Evolutionary conservation across 805 yeast genomes (phyloP), one percentile per base, ranked within the genome.

Genomic region (Aciculoconidium aculeatum): DNA sequence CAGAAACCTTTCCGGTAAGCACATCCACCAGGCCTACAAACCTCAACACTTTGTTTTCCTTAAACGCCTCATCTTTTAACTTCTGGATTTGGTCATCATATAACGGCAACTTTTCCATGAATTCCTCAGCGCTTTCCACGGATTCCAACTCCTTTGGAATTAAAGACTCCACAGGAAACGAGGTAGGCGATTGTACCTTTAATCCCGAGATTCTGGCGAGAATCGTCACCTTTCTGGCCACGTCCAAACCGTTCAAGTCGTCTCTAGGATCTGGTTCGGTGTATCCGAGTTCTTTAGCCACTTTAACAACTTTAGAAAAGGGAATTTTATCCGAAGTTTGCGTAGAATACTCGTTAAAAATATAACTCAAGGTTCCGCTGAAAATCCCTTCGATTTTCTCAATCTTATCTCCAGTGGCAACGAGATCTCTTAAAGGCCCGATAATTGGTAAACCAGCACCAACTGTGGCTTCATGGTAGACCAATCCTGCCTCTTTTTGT

Each of bases 241-340:
- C 96, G 53, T 92, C 99, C 55, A 92, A 72, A 31, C 99, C 99
- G 58, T 90, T 92, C 59, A 92, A 75, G 55, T 92, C 99, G 58
- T 92, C 99, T 64, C 99, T 80, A 59, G 99, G 98, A 58, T 92
- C 99, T 28, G 99, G 99, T 64, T 92, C 98, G 23, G 96, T 90
- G 72, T 86, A 92, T 29, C 99, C 99, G 42, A 86, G 68, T 30
- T 77, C 61, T 63, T 90, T 90, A 30, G 99, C 98, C 27, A 77
- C 77, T 40, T 72, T 68, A 35, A 92, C 97, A 28, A 92, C 79
- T 32, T 87, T 95, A 15, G 96, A 86, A 57, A 88, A 92, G 53
- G 81, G 83, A 36, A 75, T 71, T 28, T 72, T 67, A 25, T 61
- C 51, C 27, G 71, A 65, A 25, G 78, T 64, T 37, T 65, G 67